phyloP scores from a whole-genome alignment of 2,329 filamentous ascomycete genomes.

The Aspergillus awamori region DNA sequence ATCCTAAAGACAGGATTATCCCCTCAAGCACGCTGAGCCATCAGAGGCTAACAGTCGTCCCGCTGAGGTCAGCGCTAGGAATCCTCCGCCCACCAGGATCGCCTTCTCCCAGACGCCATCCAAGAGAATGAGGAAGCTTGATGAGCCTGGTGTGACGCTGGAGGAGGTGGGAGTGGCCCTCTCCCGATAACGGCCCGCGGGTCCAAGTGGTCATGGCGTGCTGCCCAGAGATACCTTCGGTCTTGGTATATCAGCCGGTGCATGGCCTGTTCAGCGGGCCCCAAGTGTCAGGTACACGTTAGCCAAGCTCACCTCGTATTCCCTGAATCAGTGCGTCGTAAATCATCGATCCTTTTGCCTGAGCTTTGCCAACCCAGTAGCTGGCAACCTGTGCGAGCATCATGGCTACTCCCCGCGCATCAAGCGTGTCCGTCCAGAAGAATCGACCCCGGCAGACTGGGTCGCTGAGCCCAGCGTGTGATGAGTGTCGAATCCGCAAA shows the following conservation, averaged over 20 bases:
- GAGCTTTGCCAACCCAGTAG: neutral
- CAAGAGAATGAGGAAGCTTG: conserved; percentile 1
- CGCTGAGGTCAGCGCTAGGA: conserved; percentile 1
- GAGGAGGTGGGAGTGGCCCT: neutral
- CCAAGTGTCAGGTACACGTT: neutral
- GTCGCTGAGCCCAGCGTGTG: neutral
- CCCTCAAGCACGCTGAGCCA: neutral
- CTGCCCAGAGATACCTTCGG: neutral
- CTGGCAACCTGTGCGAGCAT: neutral
- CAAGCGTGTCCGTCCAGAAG: neutral
- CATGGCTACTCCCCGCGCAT: neutral
- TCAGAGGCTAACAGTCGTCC: neutral
- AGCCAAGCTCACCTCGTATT: neutral
- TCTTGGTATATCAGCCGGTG: neutral
- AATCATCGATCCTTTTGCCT: neutral
- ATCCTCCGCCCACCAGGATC: neutral
- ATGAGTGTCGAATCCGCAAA: neutral
- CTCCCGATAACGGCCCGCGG: neutral
- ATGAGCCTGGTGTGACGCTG: conserved; percentile 1
- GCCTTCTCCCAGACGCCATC: neutral
- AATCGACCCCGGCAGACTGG: neutral
- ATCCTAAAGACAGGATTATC: neutral
- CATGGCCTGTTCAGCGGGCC: neutral
- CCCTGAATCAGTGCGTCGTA: neutral
- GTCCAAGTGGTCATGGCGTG: neutral